phyloP scores from a whole-genome alignment of 2,329 filamentous ascomycete species.

The Orbilia brochopaga region DNA sequence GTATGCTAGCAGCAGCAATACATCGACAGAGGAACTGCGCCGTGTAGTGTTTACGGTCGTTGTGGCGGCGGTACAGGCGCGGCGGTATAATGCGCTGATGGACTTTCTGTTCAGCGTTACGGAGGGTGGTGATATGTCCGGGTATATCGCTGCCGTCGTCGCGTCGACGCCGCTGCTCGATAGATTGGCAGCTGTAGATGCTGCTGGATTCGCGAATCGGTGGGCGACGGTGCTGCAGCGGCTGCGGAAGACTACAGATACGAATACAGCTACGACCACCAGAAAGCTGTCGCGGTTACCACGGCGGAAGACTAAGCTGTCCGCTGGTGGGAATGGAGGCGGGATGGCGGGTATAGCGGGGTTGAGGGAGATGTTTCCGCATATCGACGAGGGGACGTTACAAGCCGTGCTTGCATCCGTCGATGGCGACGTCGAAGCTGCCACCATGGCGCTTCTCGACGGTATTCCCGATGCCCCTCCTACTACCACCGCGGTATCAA shows the following conservation, averaged over 20 bases:
- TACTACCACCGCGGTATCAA: not conserved
- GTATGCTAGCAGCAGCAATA: not conserved
- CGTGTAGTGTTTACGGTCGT: conserved; percentile 30
- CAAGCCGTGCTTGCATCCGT: conserved; percentile 16
- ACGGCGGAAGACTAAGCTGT: conserved; percentile 7
- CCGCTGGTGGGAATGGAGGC: not conserved
- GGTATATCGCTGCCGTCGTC: conserved; percentile 22
- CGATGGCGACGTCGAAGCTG: conserved; percentile 36
- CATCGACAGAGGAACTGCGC: conserved; percentile 33
- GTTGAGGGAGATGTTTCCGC: conserved; percentile 29
- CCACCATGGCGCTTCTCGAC: conserved; percentile 31
- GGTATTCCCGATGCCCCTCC: not conserved
- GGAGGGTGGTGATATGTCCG: not conserved
- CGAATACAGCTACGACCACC: not conserved
- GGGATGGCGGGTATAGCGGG: not conserved
- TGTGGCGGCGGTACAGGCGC: conserved; percentile 20
- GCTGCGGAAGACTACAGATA: conserved; percentile 13
- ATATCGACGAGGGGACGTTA: conserved; percentile 4
- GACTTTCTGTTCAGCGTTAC: conserved; percentile 42
- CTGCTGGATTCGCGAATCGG: conserved; percentile 23
- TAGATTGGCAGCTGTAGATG: conserved; percentile 7
- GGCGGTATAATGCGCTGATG: conserved; percentile 19
- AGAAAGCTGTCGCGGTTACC: conserved; percentile 26
- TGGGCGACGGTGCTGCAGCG: conserved; percentile 33
- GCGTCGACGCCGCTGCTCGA: conserved; percentile 28